These are phyloP conservation scores for Trichomonascaceae sp. DNA, from an alignment of 1,139 yeast species.

Conservation along the genomic window DNA sequence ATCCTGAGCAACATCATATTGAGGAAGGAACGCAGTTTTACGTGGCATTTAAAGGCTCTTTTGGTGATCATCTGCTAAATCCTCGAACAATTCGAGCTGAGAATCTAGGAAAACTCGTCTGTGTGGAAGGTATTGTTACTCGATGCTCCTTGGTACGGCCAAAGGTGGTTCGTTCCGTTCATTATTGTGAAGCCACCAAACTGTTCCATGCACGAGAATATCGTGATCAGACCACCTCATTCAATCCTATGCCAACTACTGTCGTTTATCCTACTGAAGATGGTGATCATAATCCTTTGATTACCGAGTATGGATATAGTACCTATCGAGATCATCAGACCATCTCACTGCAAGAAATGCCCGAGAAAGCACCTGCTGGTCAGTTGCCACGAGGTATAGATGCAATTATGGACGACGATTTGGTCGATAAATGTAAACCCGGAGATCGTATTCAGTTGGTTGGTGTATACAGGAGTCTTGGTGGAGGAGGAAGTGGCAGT, in stretches of 20 bases:
- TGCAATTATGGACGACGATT: conserved; percentile 85
- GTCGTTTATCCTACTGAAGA: conserved; percentile 94
- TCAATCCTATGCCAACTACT: conserved; percentile 77
- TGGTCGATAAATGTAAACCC: conserved; percentile 88
- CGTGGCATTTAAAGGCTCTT: conserved; percentile 82
- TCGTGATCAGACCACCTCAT: conserved; percentile 86
- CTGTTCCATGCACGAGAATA: conserved; percentile 88
- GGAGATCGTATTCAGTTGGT: conserved; percentile 95
- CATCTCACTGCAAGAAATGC: conserved; percentile 93
- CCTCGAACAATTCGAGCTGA: conserved; percentile 82
- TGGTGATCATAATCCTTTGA: conserved; percentile 77
- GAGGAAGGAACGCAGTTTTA: conserved; percentile 57
- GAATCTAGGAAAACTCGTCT: conserved; percentile 72
- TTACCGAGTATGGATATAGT: conserved; percentile 89
- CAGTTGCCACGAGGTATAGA: conserved; percentile 93
- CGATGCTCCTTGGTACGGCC: conserved; percentile 91
- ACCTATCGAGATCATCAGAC: conserved; percentile 94
- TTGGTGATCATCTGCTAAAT: conserved; percentile 80
- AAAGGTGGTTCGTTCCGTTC: conserved; percentile 85
- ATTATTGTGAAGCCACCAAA: conserved; percentile 80
- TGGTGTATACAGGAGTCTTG: conserved; percentile 89
- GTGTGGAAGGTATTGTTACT: conserved; percentile 94
- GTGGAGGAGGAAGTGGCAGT: conserved; percentile 66
- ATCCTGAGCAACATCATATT: conserved; percentile 38
- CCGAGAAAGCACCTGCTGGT: conserved; percentile 97